Percentiles rank a stretch among this genome's conserved stretches.
phyloP scores from a whole-genome alignment of 768 basidiomycete species.

The Lactifluus hygrophoroides region DNA sequence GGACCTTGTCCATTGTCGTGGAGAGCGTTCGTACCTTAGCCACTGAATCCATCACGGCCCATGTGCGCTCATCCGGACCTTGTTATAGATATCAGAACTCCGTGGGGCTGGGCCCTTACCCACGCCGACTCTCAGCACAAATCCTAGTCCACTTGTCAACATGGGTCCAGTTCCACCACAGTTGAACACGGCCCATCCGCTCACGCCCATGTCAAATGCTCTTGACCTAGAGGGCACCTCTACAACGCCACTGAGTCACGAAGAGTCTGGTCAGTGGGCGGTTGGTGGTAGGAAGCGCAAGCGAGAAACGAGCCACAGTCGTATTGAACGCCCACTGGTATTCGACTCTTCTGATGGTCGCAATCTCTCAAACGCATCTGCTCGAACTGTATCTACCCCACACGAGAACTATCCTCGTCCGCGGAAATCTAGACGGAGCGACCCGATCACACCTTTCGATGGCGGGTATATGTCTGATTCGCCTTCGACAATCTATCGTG shows the following conservation, averaged over 20 bases:
- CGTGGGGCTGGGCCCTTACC: neutral
- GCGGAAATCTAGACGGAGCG: slow-evolving; percentile 3
- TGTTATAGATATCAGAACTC: slow-evolving; percentile 1
- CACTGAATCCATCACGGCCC: neutral
- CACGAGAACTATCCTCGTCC: neutral
- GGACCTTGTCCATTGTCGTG: slow-evolving; percentile 8
- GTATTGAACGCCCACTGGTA: neutral
- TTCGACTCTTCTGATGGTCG: neutral
- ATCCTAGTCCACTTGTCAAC: neutral
- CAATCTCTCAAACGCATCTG: neutral
- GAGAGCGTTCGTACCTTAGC: slow-evolving; percentile 9
- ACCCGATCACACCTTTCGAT: neutral
- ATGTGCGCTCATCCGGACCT: neutral
- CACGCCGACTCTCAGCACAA: neutral
- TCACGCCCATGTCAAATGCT: slow-evolving; percentile 7
- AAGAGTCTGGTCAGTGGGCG: neutral
- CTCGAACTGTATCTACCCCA: neutral
- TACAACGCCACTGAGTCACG: neutral
- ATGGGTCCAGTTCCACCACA: neutral
- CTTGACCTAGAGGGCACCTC: neutral
- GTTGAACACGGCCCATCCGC: neutral
- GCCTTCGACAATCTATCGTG: neutral
- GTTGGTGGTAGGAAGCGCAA: slow-evolving; percentile 7
- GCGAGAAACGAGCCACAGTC: neutral
- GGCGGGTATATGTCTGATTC: slow-evolving; percentile 7